Evolutionary conservation across 2,329 filamentous ascomycete genomes (phyloP), one percentile per base, ranked within the genome.

Genomic region (Alternaria brassicae): DNA sequence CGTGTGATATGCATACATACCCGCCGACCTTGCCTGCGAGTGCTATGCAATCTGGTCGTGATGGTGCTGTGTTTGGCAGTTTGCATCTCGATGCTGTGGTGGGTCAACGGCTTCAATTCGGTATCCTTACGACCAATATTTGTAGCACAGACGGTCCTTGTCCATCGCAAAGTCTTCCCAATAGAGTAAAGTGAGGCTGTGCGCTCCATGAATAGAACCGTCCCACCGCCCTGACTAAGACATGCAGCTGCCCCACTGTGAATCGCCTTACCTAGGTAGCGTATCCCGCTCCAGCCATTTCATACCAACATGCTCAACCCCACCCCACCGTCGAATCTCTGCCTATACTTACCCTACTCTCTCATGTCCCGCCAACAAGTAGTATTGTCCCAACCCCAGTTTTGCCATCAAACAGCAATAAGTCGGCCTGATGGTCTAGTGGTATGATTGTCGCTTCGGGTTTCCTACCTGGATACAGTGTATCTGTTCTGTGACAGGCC

Each of bases 401-500:
- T 51, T 62, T 52, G 45, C 36, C 56, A 65, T 55, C 32, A 48
- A 66, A 27, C 49, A 42, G 17, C 32, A 28, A 48, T 17, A 47
- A 58, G 41, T 61, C 60, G 70, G 70, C 69, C 65, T 67, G 63
- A 62, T 72, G 70, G 70, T 72, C 70, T 72, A 71, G 70, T 70
- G 71, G 71, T 68, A 66, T 68, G 69, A 72, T 71, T 72, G 71
- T 72, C 66, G 71, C 71, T 72, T 72, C 71, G 69, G 64, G 58
- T 58, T 41, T 40, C n/a, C 54, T 21, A 47, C 71, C 69, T 67
- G 67, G 65, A 67, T 65, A 67, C 65, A 54, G 58, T 57, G 59
- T 60, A 58, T 62, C 66, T 65, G 63, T 68, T 55, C 40, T 76
- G 73, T 76, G 71, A 74, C 72, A 76, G 73, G 72, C 72, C 73